A percentile compares a stretch with the other conserved stretches of the same genome.
These are phyloP conservation scores for Clonostachys sp. DNA, from an alignment of 2,329 filamentous ascomycete genomes.

Conservation along the genomic window DNA sequence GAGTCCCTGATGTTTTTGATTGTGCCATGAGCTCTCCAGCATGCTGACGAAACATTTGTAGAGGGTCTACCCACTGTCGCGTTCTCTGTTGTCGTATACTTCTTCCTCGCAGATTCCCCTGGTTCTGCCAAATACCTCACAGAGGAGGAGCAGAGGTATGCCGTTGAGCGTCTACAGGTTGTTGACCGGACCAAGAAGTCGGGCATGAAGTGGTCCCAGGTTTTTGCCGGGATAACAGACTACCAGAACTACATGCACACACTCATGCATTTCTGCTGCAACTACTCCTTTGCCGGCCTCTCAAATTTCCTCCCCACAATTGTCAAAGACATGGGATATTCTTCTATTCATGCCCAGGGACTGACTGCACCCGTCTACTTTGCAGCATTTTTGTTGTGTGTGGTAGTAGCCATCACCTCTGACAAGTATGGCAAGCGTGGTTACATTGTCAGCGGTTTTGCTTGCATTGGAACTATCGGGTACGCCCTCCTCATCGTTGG, in stretches of 20 bases:
- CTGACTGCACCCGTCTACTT: conserved; percentile 34
- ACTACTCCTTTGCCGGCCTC: conserved; percentile 28
- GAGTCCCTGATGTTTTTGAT: conserved; percentile 11
- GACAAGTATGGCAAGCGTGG: conserved; percentile 28
- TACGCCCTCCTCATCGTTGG: conserved; percentile 18
- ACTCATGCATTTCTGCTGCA: conserved; percentile 30
- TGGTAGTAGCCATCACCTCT: conserved; percentile 20
- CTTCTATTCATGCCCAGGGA: conserved; percentile 29
- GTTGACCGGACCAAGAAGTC: conserved; percentile 6
- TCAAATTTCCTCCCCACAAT: conserved; percentile 36
- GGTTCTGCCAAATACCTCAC: conserved; percentile 36
- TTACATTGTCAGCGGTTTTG: conserved; percentile 17
- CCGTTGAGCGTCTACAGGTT: conserved; percentile 4
- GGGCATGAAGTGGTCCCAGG: conserved; percentile 12
- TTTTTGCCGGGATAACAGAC: conserved; percentile 20
- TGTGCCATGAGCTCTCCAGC: neutral
- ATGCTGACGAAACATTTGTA: conserved; percentile 8
- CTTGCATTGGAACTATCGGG: conserved; percentile 16
- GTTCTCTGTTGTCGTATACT: conserved; percentile 36
- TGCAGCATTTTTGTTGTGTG: conserved; percentile 24
- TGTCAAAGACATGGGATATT: conserved; percentile 30
- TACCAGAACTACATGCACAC: conserved; percentile 28
- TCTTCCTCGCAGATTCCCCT: conserved; percentile 51
- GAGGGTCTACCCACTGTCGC: conserved; percentile 58
- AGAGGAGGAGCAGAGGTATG: conserved; percentile 19